Base-by-base conservation (phyloP, 352 stramenopile species). In the Phytophthora palmivora region DNA sequence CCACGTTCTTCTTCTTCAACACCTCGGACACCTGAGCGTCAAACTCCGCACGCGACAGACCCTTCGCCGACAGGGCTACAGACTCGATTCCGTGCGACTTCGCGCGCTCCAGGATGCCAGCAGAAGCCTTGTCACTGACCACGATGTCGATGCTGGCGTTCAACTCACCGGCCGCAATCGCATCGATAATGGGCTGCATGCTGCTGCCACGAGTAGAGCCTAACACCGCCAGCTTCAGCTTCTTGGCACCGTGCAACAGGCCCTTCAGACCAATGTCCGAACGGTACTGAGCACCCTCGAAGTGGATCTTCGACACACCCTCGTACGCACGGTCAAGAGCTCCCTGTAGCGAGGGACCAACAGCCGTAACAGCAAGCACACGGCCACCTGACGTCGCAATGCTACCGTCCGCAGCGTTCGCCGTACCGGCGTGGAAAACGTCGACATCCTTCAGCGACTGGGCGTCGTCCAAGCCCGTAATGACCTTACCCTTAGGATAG, bases 351-450 rank as follows among this genome's bases (percentile, higher is more conserved):
- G 86, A 94, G 26, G 79, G 61, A 21, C 92, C 95, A 33, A 96
- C 79, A 42, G 94, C 97, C 21, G 96, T 99, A 12, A 99, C 97
- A 16, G 97, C 96, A 10, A 99, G 82, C 19, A 99, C 98, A 43
- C 98, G 87, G 12, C 98, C 98, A 37, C 98, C 98, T 4, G 87
- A 97, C 32, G 97, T 99, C 28, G 96, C 78, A 14, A 98, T 74
- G 57, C 72, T 81, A 22, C 77, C 74, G 22, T 80, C 54, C 7
- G 72, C 63, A 46, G 82, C 76, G 3, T 94, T 53, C 36, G 89
- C 83, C n/a, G 98, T 99, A 48, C 98, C 98, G 30, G 98, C 97
- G 79, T 99, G 97, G 82, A 99, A 99, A 10, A 99, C 96, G n/a
- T 97, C 98, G 21, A 99, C 95, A 37, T 87, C 77, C 32, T 90